Evolutionary conservation across 495 filamentous ascomycete species (phyloP).

Genomic region (Pyrenula aspistea): DNA sequence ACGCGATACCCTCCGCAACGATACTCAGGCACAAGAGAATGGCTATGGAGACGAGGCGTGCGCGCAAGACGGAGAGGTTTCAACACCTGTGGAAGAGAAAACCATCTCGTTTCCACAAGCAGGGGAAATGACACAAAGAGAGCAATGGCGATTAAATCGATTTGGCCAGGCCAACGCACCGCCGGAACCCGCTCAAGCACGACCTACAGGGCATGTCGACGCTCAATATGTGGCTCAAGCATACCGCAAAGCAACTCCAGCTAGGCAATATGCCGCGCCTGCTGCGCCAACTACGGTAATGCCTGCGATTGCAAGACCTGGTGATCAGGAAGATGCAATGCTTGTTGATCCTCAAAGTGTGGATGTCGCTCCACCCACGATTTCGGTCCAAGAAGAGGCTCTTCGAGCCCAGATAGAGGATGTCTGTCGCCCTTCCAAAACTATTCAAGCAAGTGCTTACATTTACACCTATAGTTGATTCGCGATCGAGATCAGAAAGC

Average conservation of each 20-base stretch:
- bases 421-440: neutral
- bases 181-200: neutral
- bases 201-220: neutral
- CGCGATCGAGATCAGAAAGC: constrained; percentile 36
- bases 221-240: neutral
- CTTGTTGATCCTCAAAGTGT: constrained; percentile 4
- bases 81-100: constrained; percentile 1
- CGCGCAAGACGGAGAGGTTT: constrained; percentile 4
- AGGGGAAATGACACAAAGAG: constrained; percentile 14
- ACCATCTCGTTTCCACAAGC: neutral
- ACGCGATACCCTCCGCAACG: neutral
- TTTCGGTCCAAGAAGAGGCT: constrained; percentile 7
- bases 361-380: constrained; percentile 1
- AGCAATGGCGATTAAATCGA: constrained; percentile 20
- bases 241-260: neutral
- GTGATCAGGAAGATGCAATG: constrained; percentile 3
- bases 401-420: constrained; percentile 24
- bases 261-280: neutral
- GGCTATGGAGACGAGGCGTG: constrained; percentile 14
- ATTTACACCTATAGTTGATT: constrained; percentile 28
- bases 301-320: neutral
- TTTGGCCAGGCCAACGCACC: constrained; percentile 8
- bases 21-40: constrained; percentile 21
- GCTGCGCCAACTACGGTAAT: neutral
- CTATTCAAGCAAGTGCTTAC: constrained; percentile 10